Evolutionary conservation across 768 basidiomycete species (phyloP).

Genomic region (Russula lepida): DNA sequence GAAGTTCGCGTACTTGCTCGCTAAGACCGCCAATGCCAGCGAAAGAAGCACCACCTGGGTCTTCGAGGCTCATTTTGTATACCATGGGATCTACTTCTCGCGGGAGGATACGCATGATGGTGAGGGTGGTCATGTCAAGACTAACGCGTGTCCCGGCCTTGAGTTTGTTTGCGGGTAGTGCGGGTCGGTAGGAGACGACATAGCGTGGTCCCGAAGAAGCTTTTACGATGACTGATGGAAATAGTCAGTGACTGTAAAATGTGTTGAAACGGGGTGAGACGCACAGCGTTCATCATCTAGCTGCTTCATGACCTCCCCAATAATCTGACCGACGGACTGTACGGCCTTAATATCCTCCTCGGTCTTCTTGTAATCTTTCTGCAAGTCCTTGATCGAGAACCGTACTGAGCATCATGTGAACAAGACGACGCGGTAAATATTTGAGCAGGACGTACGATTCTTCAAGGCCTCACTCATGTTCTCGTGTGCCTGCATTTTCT

Average conservation of each 20-base stretch:
- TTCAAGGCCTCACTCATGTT: constrained; percentile 79
- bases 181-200: constrained; percentile 93
- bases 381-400: constrained; percentile 81
- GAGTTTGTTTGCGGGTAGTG: constrained; percentile 84
- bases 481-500: constrained; percentile 97
- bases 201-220: constrained; percentile 97
- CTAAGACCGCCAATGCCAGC: constrained; percentile 94
- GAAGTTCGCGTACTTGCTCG: constrained; percentile 93
- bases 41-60: constrained; percentile 91
- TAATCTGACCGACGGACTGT: constrained; percentile 97
- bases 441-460: constrained; percentile 52
- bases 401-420: constrained; percentile 51
- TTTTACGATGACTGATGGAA: constrained; percentile 82
- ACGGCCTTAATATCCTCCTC: constrained; percentile 99
- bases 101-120: constrained; percentile 97
- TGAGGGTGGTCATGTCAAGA: constrained; percentile 98
- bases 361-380: constrained; percentile 86
- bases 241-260: not conserved
- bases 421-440: not conserved
- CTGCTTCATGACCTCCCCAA: constrained; percentile 98
- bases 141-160: constrained; percentile 93
- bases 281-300: constrained; percentile 94
- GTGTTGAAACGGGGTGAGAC: constrained; percentile 27
- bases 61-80: constrained; percentile 99
- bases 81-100: constrained; percentile 97